A percentile compares a stretch with the other conserved stretches of the same genome.
Evolutionary conservation across 805 yeast genomes (phyloP).

Genomic region (Starmerella scarabaei): DNA sequence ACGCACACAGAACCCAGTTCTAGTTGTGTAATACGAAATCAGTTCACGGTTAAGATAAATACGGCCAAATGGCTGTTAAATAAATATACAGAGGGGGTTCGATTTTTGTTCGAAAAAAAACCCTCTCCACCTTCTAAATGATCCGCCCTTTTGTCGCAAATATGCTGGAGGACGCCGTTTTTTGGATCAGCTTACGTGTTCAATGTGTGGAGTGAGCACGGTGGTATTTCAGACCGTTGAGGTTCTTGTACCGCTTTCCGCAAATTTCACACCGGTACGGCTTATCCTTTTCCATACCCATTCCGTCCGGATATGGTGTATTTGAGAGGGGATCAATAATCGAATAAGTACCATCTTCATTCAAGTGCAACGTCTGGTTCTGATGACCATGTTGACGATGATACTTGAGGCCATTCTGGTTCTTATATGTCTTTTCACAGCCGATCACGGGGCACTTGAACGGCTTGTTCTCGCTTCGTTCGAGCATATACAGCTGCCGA

Average conservation of each 20-base stretch:
- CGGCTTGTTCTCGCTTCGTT: conserved; percentile 84
- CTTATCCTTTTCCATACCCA: conserved; percentile 92
- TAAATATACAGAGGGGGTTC: no score
- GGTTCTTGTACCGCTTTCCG: conserved; percentile 90
- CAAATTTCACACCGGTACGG: conserved; percentile 98
- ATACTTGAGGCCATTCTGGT: conserved; percentile 93
- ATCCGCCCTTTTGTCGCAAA: no score
- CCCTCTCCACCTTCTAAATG: no score
- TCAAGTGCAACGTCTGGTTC: conserved; percentile 79
- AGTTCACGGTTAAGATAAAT: no score
- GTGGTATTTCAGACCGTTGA: conserved; percentile 93
- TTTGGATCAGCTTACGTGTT: no score
- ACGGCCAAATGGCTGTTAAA: no score
- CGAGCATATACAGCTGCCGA: conserved; percentile 81
- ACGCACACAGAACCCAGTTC: no score
- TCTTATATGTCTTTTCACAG: conserved; percentile 93
- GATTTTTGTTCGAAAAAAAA: no score
- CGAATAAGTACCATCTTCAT: conserved; percentile 84
- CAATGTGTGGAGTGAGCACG: conserved; percentile 96
- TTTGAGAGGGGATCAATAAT: conserved; percentile 75
- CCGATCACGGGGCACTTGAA: conserved; percentile 97
- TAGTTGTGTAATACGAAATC: no score
- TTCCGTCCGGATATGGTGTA: conserved; percentile 83
- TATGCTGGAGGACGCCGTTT: no score
- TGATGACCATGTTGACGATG: conserved; percentile 95